A percentile compares a stretch with the other conserved stretches of the same genome.
These are phyloP conservation scores for Leccinum disarticulatum DNA, from an alignment of 768 basidiomycete genomes.

Conservation along the genomic window DNA sequence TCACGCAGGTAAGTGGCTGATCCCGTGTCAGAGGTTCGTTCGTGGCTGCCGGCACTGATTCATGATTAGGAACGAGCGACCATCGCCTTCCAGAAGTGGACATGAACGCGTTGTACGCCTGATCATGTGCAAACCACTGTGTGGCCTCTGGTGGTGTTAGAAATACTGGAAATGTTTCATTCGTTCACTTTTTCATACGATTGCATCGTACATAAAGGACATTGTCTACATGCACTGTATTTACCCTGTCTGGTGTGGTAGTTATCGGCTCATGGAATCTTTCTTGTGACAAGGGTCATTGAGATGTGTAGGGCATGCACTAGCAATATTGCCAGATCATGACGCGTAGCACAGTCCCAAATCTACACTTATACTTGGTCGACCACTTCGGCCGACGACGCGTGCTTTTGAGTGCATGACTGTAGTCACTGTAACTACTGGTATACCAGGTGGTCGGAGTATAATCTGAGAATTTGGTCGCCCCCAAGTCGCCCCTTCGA, in stretches of 20 bases:
- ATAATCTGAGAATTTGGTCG: too few species aligned
- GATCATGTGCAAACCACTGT: neutral
- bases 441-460: too few species aligned
- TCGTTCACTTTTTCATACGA: neutral
- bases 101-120: conserved; percentile 4
- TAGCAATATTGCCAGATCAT: too few species aligned
- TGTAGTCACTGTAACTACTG: too few species aligned
- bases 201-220: neutral
- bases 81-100: conserved; percentile 20
- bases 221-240: neutral
- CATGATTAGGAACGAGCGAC: conserved; percentile 23
- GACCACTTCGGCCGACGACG: too few species aligned
- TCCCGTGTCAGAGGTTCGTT: neutral
- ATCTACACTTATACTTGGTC: too few species aligned
- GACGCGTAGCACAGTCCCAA: too few species aligned
- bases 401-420: too few species aligned
- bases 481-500: too few species aligned
- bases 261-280: neutral
- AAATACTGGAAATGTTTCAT: neutral
- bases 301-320: too few species aligned
- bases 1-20: conserved; percentile 24
- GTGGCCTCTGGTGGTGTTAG: neutral
- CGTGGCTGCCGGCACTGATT: neutral
- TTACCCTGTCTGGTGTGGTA: neutral
- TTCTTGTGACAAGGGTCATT: neutral